Evolutionary conservation across 768 basidiomycete species (phyloP), one percentile per base, ranked within the genome.

Genomic region (Galerina marginata): DNA sequence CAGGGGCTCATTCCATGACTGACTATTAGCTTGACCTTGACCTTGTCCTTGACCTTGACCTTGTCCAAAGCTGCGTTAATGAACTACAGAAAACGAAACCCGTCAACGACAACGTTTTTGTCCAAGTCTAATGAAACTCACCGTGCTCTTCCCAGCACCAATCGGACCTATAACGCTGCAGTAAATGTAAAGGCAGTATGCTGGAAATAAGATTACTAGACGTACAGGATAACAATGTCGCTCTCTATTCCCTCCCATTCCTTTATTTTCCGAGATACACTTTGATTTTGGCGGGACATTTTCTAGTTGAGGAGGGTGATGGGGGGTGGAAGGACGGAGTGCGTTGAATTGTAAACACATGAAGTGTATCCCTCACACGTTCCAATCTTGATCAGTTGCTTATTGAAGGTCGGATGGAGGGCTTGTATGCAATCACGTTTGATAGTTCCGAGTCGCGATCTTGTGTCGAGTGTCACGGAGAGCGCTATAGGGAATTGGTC

Each of bases 121-220:
- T 40, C 2, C 48, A 15, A 43, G 20, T 46, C 23, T 29, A 50
- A 23, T 26, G 20, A 23, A 10, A 36, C 45, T 26, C 53, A 66
- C 67, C 10, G 67, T 66, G 52, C 67, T 68, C 52, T 68, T 68
- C 3, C 67, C 67, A 23, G 63, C 65, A 1, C 65, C 67, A 10
- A 65, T 63, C 3, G 54, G 46, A 14, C 63, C 63, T 39, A 64
- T 50, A 15, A 57, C 56, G n/a, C 56, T 57, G 23, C 4, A 25
- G 15, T 26, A 7, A 7, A 10, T 29, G 14, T 16, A 9, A 9
- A 6, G 48, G 9, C 9, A 29, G 9, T 11, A 26, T 14, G 26
- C 3, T 37, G n/a, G 7, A 39, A 9, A 6, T 15, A 39, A 6
- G 10, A 25, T 33, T 7, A 52, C 29, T 4, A 11, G 9, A 39